Evolutionary conservation across 345 rosid genomes (phyloP), one percentile per base, ranked within the genome.

Genomic region (Carallia pectinifolia): DNA sequence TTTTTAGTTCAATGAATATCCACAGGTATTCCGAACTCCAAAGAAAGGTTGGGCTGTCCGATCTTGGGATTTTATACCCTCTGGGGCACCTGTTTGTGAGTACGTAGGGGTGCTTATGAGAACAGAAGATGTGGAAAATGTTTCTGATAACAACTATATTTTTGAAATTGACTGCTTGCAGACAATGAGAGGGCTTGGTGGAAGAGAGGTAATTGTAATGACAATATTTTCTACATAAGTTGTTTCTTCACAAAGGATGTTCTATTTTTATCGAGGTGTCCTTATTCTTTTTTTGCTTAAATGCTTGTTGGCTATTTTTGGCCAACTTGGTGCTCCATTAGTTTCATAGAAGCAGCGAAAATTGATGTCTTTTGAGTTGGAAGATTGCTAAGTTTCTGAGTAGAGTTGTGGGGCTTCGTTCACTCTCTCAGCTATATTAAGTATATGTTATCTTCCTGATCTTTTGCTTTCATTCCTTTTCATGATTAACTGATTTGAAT

Each of bases 11-110:
- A 39, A 63, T 58, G 59, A 58, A 55, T 77, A 72, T 72, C 61
- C 71, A 79, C 77, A 95, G 99, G 96, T 95, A 60, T 92, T 81
- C 75, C 89, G 94, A 37, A 86, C 97, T 52, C 86, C 92, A 33
- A 87, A 83, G 67, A 95, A 95, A 72, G 99, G 98, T 5, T 95
- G 99, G 98, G 98, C 93, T 55, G 98, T 92, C 58, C 83, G 97
- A 81, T 90, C 98, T 9, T 90, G 98, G 98, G 97, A 92, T 58
- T 95, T 85, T 76, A 89, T 95, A 70, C 96, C 94, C 47, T 77
- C 99, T 62, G 99, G 98, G 12, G 87, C 97, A 27, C 97, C 98
- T 5, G 91, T 92, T 4, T 95, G 98, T 61, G 98, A 95, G 79
- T 95, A 95, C 58, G 80, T 82, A 31, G 99, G 99, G 64, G 79